Conservation (phyloP, 495 filamentous ascomycete species). For the Aspergillus avenaceus region DNA sequence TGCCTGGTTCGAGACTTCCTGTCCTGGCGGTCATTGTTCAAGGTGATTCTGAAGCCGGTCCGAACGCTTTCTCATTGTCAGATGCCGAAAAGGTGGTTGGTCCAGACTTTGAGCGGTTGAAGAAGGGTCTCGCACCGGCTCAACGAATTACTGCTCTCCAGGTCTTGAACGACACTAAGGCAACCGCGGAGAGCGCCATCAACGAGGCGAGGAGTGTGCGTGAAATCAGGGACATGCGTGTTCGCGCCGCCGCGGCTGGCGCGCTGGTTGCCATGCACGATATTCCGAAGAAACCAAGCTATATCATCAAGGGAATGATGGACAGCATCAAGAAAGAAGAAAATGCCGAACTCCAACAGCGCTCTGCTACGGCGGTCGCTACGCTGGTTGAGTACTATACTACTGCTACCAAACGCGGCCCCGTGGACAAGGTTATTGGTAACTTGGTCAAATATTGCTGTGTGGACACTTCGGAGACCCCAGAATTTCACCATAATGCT, state of each 20-base stretch:
- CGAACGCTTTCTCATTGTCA: conserved; percentile 80
- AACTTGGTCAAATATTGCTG: conserved; percentile 97
- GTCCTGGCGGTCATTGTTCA: conserved; percentile 83
- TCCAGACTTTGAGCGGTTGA: conserved; percentile 79
- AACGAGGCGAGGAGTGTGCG: conserved; percentile 74
- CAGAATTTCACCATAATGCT: conserved; percentile 81
- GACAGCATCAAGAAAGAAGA: conserved; percentile 96
- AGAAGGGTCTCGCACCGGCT: conserved; percentile 76
- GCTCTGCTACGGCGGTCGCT: conserved; percentile 79
- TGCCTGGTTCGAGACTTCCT: conserved; percentile 68
- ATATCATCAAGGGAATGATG: conserved; percentile 93
- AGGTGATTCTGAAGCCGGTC: conserved; percentile 84
- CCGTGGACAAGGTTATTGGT: conserved; percentile 87
- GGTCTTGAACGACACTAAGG: conserved; percentile 67
- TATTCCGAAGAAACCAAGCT: conserved; percentile 84
- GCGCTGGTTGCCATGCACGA: conserved; percentile 82
- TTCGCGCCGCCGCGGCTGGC: conserved; percentile 79
- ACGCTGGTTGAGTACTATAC: conserved; percentile 83
- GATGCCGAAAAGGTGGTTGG: conserved; percentile 82
- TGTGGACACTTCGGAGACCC: conserved; percentile 93
- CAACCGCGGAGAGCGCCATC: conserved; percentile 64
- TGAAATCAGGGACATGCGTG: conserved; percentile 77
- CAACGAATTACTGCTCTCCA: conserved; percentile 76
- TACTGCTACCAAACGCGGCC: conserved; percentile 64
- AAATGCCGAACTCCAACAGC: conserved; percentile 81